Evolutionary conservation across 768 basidiomycete genomes (phyloP), one percentile per base, ranked within the genome.

Genomic region (Calvatia gigantea): DNA sequence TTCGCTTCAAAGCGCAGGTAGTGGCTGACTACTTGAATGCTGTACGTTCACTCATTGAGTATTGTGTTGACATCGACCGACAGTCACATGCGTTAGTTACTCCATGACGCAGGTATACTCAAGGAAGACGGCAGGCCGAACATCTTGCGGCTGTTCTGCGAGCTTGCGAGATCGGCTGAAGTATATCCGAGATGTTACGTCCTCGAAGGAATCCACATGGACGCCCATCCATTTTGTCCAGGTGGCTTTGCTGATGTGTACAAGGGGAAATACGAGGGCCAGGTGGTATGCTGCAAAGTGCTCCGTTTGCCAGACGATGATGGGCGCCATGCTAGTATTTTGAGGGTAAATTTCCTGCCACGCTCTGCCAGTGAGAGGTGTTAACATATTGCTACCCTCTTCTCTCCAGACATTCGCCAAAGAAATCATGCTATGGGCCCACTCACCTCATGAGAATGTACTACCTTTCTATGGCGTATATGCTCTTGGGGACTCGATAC

Each of bases 391-490:
- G n/a, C n/a, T n/a, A n/a, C n/a, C n/a, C n/a, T n/a, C n/a, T n/a
- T n/a, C n/a, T n/a, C n/a, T n/a, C n/a, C 5, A 52, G 51, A 32
- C 4, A 6, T 31, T 8, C 19, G 29, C 23, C 17, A 43, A 43
- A 5, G 74, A 75, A 43, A 70, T 69, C 12, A 58, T 70, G 15
- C 35, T 69, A 44, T 75, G 73, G 72, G 61, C 61, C 3, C 64
- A 70, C 52, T 43, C 74, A 6, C 59, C 51, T 0, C 74, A 75
- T 51, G 60, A 64, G 0, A 73, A 74, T 37, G 66, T 75, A 27
- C 59, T 75, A 21, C 72, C 71, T 2, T 56, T 75, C 23, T 67
- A 69, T 58, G 72, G 73, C 1, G 47, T 71, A 15, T 74, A 62
- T 41, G 21, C 4, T 19, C 56, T 61, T 14, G 45, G 61, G 21